Percentiles rank a stretch among this genome's conserved stretches.
Evolutionary conservation across 768 basidiomycete species (phyloP).

Genomic region (Amanita brunnescens): DNA sequence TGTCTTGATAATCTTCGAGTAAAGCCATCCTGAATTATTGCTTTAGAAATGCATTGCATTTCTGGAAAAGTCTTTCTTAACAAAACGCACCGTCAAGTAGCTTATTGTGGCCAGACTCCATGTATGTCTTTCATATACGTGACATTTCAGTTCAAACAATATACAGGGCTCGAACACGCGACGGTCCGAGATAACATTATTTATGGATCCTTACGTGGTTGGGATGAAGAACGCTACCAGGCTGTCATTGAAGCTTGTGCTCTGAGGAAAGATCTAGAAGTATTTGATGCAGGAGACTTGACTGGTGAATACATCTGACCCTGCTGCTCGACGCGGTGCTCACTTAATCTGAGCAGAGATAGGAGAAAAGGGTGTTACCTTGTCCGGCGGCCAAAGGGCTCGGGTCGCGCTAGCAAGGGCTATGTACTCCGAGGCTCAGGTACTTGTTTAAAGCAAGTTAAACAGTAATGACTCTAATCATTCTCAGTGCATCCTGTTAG

Average conservation of each 20-base stretch:
- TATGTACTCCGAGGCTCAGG: slow-evolving; percentile 63
- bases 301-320: slow-evolving; percentile 38
- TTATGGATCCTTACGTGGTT: slow-evolving; percentile 55
- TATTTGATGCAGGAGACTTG: slow-evolving; percentile 69
- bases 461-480: neutral
- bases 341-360: slow-evolving; percentile 36
- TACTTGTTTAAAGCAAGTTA: slow-evolving; percentile 13
- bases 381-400: slow-evolving; percentile 70
- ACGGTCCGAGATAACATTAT: slow-evolving; percentile 78
- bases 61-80: slow-evolving; percentile 45
- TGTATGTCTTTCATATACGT: slow-evolving; percentile 28
- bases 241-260: slow-evolving; percentile 69
- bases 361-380: slow-evolving; percentile 72
- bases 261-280: slow-evolving; percentile 57
- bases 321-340: neutral
- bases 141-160: neutral
- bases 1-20: slow-evolving; percentile 9
- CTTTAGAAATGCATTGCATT: slow-evolving; percentile 49
- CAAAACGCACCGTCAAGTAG: slow-evolving; percentile 51
- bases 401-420: slow-evolving; percentile 72
- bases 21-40: slow-evolving; percentile 1
- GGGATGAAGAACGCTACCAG: slow-evolving; percentile 55
- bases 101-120: slow-evolving; percentile 62
- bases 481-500: slow-evolving; percentile 48
- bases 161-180: slow-evolving; percentile 66